Conservation (phyloP, 2,329 filamentous ascomycete species). For the Colletotrichum sp. region DNA sequence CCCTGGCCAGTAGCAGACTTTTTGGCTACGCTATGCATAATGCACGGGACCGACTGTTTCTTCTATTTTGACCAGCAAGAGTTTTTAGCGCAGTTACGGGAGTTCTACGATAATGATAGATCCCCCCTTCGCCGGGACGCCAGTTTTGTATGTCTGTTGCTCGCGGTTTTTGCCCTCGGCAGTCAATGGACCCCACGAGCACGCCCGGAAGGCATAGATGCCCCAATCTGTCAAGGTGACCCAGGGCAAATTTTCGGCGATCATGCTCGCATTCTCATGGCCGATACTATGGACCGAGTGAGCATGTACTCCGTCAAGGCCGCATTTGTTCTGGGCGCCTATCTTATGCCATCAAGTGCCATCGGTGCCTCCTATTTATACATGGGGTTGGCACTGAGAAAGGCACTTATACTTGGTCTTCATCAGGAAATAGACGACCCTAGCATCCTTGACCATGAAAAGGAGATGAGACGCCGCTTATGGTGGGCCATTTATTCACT, state of each 20-base stretch:
- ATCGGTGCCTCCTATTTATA: slow-evolving; percentile 36
- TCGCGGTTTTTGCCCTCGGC: slow-evolving; percentile 31
- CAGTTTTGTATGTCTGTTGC: slow-evolving; percentile 29
- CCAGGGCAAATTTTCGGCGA: slow-evolving; percentile 32
- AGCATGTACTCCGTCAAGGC: slow-evolving; percentile 35
- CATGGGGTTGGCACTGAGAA: slow-evolving; percentile 30
- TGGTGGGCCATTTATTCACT: slow-evolving; percentile 35
- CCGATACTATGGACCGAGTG: slow-evolving; percentile 35
- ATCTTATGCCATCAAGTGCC: slow-evolving; percentile 35
- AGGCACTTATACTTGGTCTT: slow-evolving; percentile 29
- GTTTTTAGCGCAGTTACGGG: slow-evolving; percentile 25
- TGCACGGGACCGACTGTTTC: slow-evolving; percentile 28
- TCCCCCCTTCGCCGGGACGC: slow-evolving; percentile 26
- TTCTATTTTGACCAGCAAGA: slow-evolving; percentile 32
- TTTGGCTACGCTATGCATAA: slow-evolving; percentile 28
- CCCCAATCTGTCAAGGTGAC: slow-evolving; percentile 23
- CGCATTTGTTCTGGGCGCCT: slow-evolving; percentile 35
- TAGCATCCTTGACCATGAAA: slow-evolving; percentile 21
- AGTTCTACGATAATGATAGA: slow-evolving; percentile 26
- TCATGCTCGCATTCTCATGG: slow-evolving; percentile 33
- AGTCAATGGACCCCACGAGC: slow-evolving; percentile 37
- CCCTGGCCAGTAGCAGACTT: slow-evolving; percentile 29
- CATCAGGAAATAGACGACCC: slow-evolving; percentile 28
- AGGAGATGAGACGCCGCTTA: slow-evolving; percentile 25
- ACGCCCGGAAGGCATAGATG: slow-evolving; percentile 23